Evolutionary conservation across 371 early-diverging fungal genomes (phyloP), one percentile per base, ranked within the genome.

Genomic region (Apophysomyces trapeziformis): DNA sequence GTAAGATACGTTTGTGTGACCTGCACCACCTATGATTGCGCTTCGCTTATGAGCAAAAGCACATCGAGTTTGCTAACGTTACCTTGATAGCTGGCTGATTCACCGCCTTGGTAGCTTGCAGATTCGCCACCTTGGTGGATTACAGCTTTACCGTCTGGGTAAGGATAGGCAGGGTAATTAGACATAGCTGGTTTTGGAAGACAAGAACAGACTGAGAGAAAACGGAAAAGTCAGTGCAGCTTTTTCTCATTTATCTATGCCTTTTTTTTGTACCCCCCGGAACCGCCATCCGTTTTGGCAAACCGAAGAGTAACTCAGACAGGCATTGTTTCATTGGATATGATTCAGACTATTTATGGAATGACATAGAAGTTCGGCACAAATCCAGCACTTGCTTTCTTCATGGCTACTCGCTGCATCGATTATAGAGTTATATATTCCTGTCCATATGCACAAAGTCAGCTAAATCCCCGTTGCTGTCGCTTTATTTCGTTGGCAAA

Each of bases 121-220:
- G 75, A 69, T 68, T 78, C 71, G n/a, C 78, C 78, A 38, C 66
- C 64, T 64, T 66, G 71, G 58, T 68, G 64, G 37, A 46, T 57
- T 8, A 59, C 59, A 11, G 65, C 8, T 45, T 65, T 38, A 60
- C 68, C 64, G 60, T 57, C 43, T 64, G 54, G 16, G 16, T 50
- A 21, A 50, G 4, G 16, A 21, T 50, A 7, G 21, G 21, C 21
- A 50, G 54, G 54, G 21, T 50, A 50, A 21, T 50, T 50, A 21
- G 54, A 50, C 54, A 50, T 50, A 16, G n/a, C 16, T 47, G 7
- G 9, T 50, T 21, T 9, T 8, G 21, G 32, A 50, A 50, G 13
- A 41, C 8, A 41, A 41, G 1, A 13, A 41, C 5, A 11, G 41
- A 41, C 11, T 8, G 13, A 50, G 54, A 26, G 54, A 18, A 50